Percentiles rank a stretch among this genome's conserved stretches.
Evolutionary conservation across 2,329 filamentous ascomycete genomes (phyloP).

Genomic region (Ophiostoma himal-ulmi): DNA sequence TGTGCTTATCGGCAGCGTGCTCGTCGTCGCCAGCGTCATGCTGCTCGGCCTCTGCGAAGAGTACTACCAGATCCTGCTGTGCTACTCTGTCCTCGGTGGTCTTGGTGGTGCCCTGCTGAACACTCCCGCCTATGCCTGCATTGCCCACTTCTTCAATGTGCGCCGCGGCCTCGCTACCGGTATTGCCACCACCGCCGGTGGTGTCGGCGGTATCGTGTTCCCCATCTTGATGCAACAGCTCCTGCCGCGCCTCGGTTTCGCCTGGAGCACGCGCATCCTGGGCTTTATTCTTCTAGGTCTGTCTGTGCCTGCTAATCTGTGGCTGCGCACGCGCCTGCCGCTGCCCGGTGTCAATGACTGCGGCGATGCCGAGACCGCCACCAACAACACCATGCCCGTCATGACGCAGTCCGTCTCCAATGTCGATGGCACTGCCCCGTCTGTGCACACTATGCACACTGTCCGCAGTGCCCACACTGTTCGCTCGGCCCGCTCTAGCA

Average conservation of each 20-base stretch:
- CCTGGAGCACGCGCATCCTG: constrained; percentile 45
- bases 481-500: constrained; percentile 6
- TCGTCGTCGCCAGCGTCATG: constrained; percentile 57
- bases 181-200: constrained; percentile 69
- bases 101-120: constrained; percentile 70
- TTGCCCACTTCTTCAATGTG: constrained; percentile 73
- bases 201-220: constrained; percentile 63
- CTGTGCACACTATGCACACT: constrained; percentile 23
- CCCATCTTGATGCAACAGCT: constrained; percentile 43
- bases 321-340: constrained; percentile 47
- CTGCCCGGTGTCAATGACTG: constrained; percentile 43
- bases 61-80: constrained; percentile 77
- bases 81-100: constrained; percentile 68
- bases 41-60: constrained; percentile 62
- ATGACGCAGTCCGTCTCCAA: constrained; percentile 42
- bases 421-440: constrained; percentile 34
- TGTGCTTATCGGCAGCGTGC: constrained; percentile 57
- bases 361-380: constrained; percentile 24
- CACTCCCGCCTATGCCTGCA: constrained; percentile 66
- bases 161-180: constrained; percentile 70
- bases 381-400: constrained; percentile 27
- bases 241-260: constrained; percentile 44
- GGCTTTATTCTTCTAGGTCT: constrained; percentile 46
- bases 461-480: constrained; percentile 49
- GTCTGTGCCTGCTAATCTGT: constrained; percentile 43